Base-by-base conservation (phyloP, 192 early-diverging fungal species). In the Funneliformis mosseae region DNA sequence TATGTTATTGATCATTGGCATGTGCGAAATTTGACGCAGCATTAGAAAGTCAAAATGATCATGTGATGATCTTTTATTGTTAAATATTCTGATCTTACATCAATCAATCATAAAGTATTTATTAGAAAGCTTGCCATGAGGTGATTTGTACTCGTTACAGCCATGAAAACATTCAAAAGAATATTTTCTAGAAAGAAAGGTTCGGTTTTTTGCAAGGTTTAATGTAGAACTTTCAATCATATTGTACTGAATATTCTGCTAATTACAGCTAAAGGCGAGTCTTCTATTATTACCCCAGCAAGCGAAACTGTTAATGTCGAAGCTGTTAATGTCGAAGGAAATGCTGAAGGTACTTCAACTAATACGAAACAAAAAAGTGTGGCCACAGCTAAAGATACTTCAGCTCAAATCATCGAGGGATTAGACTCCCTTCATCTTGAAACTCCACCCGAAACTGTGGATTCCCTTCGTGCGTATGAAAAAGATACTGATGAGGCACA, bases 381-480 rank as follows among this genome's bases (percentile, higher is more conserved):
- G 11, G 11, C 60, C 1, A 45, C 43, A 50, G 3, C 33, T 33
- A 3, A 33, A 33, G 33, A 33, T 3, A 33, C n/a, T n/a, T n/a
- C n/a, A n/a, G n/a, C 3, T 33, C 33, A 33, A 33, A 33, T 33
- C 33, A 33, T 33, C 33, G 3, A 74, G 3, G 33, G 12, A 45
- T 42, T 74, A 43, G 71, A 74, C 27, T 8, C 45, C 42, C 71
- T 74, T 74, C 42, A 45, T 74, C 71, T 74, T 74, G 42, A 74
- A 1, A 23, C 71, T 74, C 41, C 42, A 74, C 16, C 71, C 18
- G 71, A 74, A 74, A 74, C 71, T 48, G 42, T 74, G 16, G 41
- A 74, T 7, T 74, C 71, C 16, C 71, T 74, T 45, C 71, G 39
- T 23, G 45, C 45, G 9, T 74, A 74, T 74, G 71, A 74, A 16